Conservation (phyloP, 1,139 yeast genomes). For the Casaregolazyma lundiana region DNA sequence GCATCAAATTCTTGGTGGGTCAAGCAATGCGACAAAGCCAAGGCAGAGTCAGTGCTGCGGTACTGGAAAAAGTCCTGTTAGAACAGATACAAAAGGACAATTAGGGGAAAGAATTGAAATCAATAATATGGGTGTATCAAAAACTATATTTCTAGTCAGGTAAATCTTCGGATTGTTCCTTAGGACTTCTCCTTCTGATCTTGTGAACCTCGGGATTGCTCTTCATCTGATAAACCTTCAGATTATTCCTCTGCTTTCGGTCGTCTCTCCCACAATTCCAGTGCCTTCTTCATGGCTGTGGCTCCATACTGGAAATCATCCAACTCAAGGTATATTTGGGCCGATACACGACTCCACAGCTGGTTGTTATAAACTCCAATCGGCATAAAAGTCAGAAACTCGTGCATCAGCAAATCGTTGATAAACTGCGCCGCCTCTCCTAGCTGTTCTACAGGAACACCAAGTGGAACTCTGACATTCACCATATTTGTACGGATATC, state of each 20-base stretch:
- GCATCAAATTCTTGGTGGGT: constrained; percentile 75
- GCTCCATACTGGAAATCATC: constrained; percentile 49
- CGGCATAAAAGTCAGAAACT: constrained; percentile 47
- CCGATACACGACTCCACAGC: constrained; percentile 50
- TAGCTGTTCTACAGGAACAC: constrained; percentile 11
- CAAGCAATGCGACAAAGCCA: constrained; percentile 74
- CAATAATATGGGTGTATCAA: background rate
- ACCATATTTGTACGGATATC: constrained; percentile 43
- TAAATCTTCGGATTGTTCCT: background rate
- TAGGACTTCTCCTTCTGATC: too few relatives aligned
- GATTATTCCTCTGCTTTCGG: background rate
- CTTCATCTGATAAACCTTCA: too few relatives aligned
- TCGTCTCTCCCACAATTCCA: constrained; percentile 12
- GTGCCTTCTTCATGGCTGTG: constrained; percentile 29
- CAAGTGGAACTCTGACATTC: constrained; percentile 43
- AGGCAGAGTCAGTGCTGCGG: constrained; percentile 42
- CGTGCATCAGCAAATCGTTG: constrained; percentile 24
- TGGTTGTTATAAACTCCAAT: constrained; percentile 40
- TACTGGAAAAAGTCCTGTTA: constrained; percentile 13
- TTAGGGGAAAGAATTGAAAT: background rate
- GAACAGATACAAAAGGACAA: constrained; percentile 3
- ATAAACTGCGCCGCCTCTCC: constrained; percentile 12
- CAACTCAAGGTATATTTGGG: constrained; percentile 55
- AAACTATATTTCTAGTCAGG: background rate
- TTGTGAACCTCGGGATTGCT: too few relatives aligned